Evolutionary conservation across 1,139 yeast species (phyloP).

Genomic region (Magnusiomyces tetraspermus): DNA sequence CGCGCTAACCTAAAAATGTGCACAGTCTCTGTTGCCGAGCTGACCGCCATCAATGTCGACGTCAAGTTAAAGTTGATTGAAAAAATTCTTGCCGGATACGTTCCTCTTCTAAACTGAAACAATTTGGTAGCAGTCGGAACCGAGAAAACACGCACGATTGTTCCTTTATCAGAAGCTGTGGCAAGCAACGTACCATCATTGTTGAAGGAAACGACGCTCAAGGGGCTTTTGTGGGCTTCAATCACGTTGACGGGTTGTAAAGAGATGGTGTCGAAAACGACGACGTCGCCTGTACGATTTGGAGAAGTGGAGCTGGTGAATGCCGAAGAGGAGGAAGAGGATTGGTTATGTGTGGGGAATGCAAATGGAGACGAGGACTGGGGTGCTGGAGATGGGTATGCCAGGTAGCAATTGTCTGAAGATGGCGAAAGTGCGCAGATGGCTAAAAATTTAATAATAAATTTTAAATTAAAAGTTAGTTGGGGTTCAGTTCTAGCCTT

Average conservation of each 20-base stretch:
- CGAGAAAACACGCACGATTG: slow-evolving; percentile 80
- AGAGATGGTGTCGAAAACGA: slow-evolving; percentile 66
- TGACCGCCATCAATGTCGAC: slow-evolving; percentile 66
- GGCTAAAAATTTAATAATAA: slow-evolving; percentile 19
- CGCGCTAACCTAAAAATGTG: slow-evolving; percentile 59
- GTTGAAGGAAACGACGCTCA: slow-evolving; percentile 72
- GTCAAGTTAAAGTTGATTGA: slow-evolving; percentile 73
- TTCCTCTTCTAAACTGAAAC: slow-evolving; percentile 88
- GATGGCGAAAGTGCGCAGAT: slow-evolving; percentile 60
- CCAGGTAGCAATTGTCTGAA: slow-evolving; percentile 55
- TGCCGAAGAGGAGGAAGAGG: slow-evolving; percentile 18
- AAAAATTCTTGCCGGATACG: slow-evolving; percentile 84
- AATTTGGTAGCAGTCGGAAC: slow-evolving; percentile 74
- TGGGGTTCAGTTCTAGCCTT: background rate
- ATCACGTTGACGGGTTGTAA: slow-evolving; percentile 81
- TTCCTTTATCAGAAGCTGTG: slow-evolving; percentile 93
- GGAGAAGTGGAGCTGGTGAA: slow-evolving; percentile 20
- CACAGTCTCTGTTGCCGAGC: slow-evolving; percentile 87
- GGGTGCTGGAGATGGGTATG: slow-evolving; percentile 72
- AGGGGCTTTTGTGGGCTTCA: slow-evolving; percentile 83
- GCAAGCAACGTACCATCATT: slow-evolving; percentile 77
- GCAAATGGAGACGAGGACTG: slow-evolving; percentile 33
- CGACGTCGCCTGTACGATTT: slow-evolving; percentile 69
- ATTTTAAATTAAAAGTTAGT: too few species aligned
- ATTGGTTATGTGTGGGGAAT: slow-evolving; percentile 15